Evolutionary conservation across 2,329 filamentous ascomycete species (phyloP), one percentile per base, ranked within the genome.

Genomic region (Alternaria infectoria): DNA sequence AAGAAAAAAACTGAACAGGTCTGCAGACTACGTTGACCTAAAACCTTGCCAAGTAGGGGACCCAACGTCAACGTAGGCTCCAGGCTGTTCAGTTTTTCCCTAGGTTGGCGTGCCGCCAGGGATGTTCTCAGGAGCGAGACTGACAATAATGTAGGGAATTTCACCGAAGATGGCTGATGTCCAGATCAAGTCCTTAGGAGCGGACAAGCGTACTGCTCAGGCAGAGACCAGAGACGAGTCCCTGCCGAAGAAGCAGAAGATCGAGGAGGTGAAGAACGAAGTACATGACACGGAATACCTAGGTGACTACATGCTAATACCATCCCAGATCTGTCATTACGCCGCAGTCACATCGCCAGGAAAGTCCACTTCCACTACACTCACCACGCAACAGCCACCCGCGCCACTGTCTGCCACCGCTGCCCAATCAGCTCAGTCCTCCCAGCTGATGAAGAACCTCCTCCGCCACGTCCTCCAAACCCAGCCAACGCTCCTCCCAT

Each of bases 241-340:
- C 2, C 46, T 44, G 13, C 11, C 12, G 3, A 69, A 67, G 57
- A 63, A 54, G 12, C 64, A 49, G 23, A 69, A 54, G 21, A 3
- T 23, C 0, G 45, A n/a, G 3, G 23, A 32, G 15, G 43, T 59
- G 57, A 46, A 25, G 28, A 55, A 19, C 3, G 17, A 26, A 3
- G 21, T 19, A 46, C 12, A 6, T 46, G 4, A 46, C 4, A 15
- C 13, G 5, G 44, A 8, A 7, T 21, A 13, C 17, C 44, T 2
- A 45, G 19, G 19, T 2, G 21, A 21, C 12, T 23, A 6, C 6
- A 45, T 45, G 12, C 44, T 45, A 2, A 45, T 6, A 19, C 6
- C 2, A 19, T 45, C 19, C 5, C 6, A 15, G 17, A 13, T 12
- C 28, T 3, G 0, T 1, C 11, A 30, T 6, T 6, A 30, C 28